Evolutionary conservation across 148 eudicot species (phyloP), one percentile per base, ranked within the genome.

Genomic region (Amaranthus cruentus): DNA sequence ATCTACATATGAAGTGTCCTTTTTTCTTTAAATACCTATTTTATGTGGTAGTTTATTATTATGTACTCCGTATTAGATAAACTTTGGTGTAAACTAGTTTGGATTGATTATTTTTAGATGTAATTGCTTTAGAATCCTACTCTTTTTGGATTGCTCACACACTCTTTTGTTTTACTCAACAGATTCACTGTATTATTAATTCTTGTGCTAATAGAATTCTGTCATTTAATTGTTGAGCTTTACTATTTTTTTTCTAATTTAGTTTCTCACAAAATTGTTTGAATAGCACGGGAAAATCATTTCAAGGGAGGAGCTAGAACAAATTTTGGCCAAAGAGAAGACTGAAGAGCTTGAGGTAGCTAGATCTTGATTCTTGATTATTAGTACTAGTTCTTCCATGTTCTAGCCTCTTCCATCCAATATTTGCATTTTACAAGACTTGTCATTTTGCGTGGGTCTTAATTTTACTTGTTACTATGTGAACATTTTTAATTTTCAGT

Each of bases 301-400:
- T 77, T 76, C 99, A 76, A 85, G 96, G 75, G 97, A 90, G 74
- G 92, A 96, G 78, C 88, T 96, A 65, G 91, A 90, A 12, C 70
- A 76, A 57, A 83, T 90, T 70, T 84, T 92, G 86, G 85, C 92
- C 67, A 83, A 86, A 68, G 97, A 90, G 90, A 91, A 87, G 82
- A 84, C 88, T 47, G 92, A 83, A 75, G 86, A 80, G 73, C 74
- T 76, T 60, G 93, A 90, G 97, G 99, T 92, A 87, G 79, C n/a
- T 7, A 18, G 48, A 8, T 78, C 47, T 52, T 46, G 44, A 18
- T 6, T 58, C 6, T 50, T 70, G 62, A 61, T 66, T 6, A 4
- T 54, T 56, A 5, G 47, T 44, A 64, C 56, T 4, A 11, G 44
- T 69, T 64, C 71, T 28, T 75, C 66, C 47, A 47, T 46, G 48